These are phyloP conservation scores for Leishmania turanica DNA, from an alignment of 208 protist genomes.

Conservation along the genomic window DNA sequence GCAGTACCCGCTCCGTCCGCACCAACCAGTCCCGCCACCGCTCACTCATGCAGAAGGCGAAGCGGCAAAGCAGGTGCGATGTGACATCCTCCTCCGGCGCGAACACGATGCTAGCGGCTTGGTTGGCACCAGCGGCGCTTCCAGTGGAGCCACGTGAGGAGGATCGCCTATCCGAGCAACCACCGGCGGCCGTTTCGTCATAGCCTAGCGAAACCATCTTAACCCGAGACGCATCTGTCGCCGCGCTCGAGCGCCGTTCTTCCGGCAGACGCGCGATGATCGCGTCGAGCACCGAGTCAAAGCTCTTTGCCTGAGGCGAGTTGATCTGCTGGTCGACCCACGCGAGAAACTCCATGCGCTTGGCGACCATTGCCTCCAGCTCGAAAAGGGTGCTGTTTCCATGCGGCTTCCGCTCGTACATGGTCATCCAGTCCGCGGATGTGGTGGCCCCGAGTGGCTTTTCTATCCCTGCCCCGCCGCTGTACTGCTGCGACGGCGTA, in stretches of 20 bases:
- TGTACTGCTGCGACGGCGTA: conserved; percentile 14
- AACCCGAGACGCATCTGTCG: conserved; percentile 12
- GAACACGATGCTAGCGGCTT: conserved; percentile 53
- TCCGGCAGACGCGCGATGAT: conserved; percentile 69
- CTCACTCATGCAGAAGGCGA: conserved; percentile 93
- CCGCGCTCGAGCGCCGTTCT: conserved; percentile 49
- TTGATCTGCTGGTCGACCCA: conserved; percentile 86
- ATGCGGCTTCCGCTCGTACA: conserved; percentile 71
- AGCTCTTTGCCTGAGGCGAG: conserved; percentile 59
- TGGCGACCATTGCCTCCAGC: conserved; percentile 82
- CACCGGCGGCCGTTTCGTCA: conserved; percentile 22
- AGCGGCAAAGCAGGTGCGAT: conserved; percentile 80
- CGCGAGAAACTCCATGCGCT: conserved; percentile 88
- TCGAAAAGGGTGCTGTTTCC: conserved; percentile 81
- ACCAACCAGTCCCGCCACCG: conserved; percentile 91
- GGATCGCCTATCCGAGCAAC: conserved; percentile 32
- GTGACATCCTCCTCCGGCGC: conserved; percentile 80
- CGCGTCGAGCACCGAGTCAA: conserved; percentile 60
- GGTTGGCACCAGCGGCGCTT: conserved; percentile 6
- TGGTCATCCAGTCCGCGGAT: conserved; percentile 59
- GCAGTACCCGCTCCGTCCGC: conserved; percentile 74
- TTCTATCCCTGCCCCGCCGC: background rate
- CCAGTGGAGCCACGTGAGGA: conserved; percentile 33
- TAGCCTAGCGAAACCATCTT: conserved; percentile 29
- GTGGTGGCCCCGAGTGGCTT: conserved; percentile 12